phyloP scores from a whole-genome alignment of 257 asterid genomes.

The Oldenlandia corymbosa region DNA sequence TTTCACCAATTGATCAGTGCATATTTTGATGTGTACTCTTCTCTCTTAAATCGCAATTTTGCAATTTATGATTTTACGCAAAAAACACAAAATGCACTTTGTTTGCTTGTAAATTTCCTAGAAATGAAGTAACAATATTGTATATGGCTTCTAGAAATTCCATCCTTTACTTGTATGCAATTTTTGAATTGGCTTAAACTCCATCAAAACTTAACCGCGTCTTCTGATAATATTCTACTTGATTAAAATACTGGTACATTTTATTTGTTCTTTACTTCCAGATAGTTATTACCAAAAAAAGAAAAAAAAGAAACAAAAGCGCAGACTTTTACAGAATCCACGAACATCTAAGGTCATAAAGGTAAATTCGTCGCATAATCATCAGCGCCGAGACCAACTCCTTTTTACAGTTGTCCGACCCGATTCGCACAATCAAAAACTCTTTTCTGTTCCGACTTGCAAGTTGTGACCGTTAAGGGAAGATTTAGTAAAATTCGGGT shows the following conservation, averaged over 20 bases:
- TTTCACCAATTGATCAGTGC: no score
- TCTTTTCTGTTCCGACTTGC: conserved; percentile 7
- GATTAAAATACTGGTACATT: no score
- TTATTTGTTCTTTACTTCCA: no score
- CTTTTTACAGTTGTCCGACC: conserved; percentile 13
- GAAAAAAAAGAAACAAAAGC: background rate
- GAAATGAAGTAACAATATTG: background rate
- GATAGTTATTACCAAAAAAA: no score
- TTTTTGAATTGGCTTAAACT: conserved; percentile 11
- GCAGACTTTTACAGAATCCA: background rate
- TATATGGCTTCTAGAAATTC: background rate
- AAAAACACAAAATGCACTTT: no score
- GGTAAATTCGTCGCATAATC: background rate
- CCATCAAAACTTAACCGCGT: conserved; percentile 16
- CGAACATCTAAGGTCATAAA: background rate
- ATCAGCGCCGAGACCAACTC: conserved; percentile 3
- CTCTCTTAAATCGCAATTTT: no score
- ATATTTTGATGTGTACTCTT: no score
- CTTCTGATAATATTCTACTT: no score
- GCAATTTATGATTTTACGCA: no score
- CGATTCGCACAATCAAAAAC: conserved; percentile 1
- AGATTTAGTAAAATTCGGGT: conserved; percentile 16
- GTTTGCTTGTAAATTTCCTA: background rate
- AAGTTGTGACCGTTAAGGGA: conserved; percentile 2
- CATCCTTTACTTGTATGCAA: conserved; percentile 7